Conservation (phyloP, 208 protist species). For the Trypanosoma rangeli region DNA sequence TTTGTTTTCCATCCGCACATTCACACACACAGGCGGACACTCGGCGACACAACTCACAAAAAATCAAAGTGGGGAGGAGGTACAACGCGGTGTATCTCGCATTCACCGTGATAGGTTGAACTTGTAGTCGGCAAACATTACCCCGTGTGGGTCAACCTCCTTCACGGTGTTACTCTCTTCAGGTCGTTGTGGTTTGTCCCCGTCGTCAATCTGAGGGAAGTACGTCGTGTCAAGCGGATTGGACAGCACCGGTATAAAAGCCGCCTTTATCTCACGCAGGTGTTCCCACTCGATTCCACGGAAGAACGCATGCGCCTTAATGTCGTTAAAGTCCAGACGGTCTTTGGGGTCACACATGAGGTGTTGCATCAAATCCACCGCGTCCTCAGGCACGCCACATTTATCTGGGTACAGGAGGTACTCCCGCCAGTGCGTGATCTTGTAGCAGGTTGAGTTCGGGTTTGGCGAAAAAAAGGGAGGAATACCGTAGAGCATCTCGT, state of each 20-base stretch:
- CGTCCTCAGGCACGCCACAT: constrained; percentile 74
- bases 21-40: constrained; percentile 1
- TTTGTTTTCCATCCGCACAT: constrained; percentile 3
- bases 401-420: constrained; percentile 89
- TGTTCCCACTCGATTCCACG: constrained; percentile 60
- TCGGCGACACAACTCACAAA: not conserved
- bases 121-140: constrained; percentile 89
- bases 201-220: constrained; percentile 83
- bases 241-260: constrained; percentile 69
- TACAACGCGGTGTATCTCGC: not conserved
- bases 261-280: constrained; percentile 55
- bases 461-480: constrained; percentile 96
- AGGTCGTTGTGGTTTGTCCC: constrained; percentile 13
- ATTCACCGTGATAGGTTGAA: constrained; percentile 49
- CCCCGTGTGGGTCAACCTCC: constrained; percentile 81
- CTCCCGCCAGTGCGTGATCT: constrained; percentile 94
- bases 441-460: constrained; percentile 89
- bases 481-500: constrained; percentile 96
- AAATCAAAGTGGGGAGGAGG: constrained; percentile 1
- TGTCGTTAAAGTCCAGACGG: constrained; percentile 74
- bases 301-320: constrained; percentile 87
- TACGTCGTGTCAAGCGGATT: constrained; percentile 85
- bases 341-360: constrained; percentile 88
- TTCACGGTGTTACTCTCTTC: constrained; percentile 39
- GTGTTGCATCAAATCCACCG: constrained; percentile 91